Evolutionary conservation across 495 filamentous ascomycete genomes (phyloP), one percentile per base, ranked within the genome.

Genomic region (Aspergillus haitiensis): DNA sequence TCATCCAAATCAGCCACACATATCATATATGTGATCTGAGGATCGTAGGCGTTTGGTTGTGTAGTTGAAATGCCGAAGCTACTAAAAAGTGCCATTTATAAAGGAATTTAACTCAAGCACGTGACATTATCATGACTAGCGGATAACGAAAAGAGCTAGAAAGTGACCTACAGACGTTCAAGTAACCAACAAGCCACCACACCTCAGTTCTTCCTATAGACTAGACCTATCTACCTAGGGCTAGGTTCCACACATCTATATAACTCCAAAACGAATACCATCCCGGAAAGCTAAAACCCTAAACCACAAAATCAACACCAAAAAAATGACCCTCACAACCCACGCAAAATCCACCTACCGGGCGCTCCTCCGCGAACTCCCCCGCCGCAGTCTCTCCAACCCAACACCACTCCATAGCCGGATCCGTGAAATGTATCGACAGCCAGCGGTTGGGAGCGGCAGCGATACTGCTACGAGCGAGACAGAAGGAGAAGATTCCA

Each of bases 281-380:
- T 37, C 54, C 10, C 47, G 7, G 45, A 48, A 33, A n/a, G 44
- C 51, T 27, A 6, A 52, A 33, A 55, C 21, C 11, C 13, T 35
- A 44, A 66, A 70, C 49, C 35, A 52, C 21, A 10, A n/a, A 39
- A 44, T 66, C 70, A 33, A 61, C 56, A 57, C 39, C 46, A 15
- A 39, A 47, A 67, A 47, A 57, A 70, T 70, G 64, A 53, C 55
- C 36, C 67, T 72, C 55, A 52, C 68, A 52, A 62, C 75, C 34
- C 82, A 82, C 67, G 72, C 88, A 50, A 90, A 89, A 69, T 84
- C 90, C 46, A 80, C 96, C 69, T 98, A 98, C 80, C 90, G 94
- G 66, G 82, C 86, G 18, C 79, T 98, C 72, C 90, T 97, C 55
- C 90, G 92, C 73, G 93, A 97, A 76, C 86, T 97, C 33, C 93